Base-by-base conservation (phyloP, 1,284 basidiomycete genomes). In the Apiotrichum veenhuisii region DNA sequence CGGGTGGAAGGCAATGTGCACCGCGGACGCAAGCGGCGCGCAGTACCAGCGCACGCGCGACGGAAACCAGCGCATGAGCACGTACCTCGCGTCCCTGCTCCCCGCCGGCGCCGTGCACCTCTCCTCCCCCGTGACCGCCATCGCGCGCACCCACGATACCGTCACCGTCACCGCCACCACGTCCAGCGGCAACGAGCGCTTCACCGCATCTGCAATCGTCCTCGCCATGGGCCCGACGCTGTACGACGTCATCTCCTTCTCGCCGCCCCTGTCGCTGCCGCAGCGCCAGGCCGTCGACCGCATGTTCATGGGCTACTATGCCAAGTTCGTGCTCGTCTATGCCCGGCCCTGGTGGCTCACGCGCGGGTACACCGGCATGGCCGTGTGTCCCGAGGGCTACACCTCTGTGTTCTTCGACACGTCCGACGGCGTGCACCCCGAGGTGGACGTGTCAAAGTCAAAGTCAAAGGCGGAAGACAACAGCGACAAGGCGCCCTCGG, bases 251-350 rank as follows among this genome's bases (percentile, higher is more conserved):
- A 57, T 61, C 30, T n/a, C 18, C 4, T 57, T 55, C 37, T 10
- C 12, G 26, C 59, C 59, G 20, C 27, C 46, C 2, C 52, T 61
- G n/a, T 37, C 51, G 8, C 23, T 43, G 15, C 34, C n/a, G 23
- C 45, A 61, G 36, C 49, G 41, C 5, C 23, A 38, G 12, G 47
- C 55, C 9, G n/a, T 51, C 10, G 43, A 53, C 14, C 59, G 55
- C 51, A 23, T 36, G 18, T 57, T 45, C 20, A 36, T 38, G 17
- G 59, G 59, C 14, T 30, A 34, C 27, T 61, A 54, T 52, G 2
- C 51, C 36, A 61, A 61, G 59, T 25, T 50, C 20, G 47, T 61
- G 14, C 47, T 61, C n/a, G 33, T 57, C 27, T 61, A 61, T 43
- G 33, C 47, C 18, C 10, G 15, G 1, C 41, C 59, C 5, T 30